Conservation (phyloP, 345 rosid genomes). For the Aquilaria yunnanensis region DNA sequence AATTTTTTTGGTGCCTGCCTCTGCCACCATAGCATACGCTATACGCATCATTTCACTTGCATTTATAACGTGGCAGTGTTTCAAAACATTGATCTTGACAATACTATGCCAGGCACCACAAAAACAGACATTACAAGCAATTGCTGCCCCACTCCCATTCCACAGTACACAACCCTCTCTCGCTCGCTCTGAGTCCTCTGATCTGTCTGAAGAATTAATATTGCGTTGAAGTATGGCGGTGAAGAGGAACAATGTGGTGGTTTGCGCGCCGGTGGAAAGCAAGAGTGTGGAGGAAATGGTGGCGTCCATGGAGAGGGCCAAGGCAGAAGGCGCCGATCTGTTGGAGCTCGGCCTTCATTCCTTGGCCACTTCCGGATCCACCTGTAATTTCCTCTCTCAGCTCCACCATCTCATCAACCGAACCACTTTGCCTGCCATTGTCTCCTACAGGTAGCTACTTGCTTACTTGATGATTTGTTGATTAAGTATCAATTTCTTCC, state of each 20-base stretch:
- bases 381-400: slow-evolving; percentile 4
- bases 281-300: slow-evolving; percentile 21
- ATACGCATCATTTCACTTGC: too few species aligned
- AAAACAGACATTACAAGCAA: too few species aligned
- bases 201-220: too few species aligned
- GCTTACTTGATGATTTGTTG: background rate
- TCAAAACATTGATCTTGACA: too few species aligned
- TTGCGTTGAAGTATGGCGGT: slow-evolving; percentile 6
- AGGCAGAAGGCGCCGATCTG: slow-evolving; percentile 32
- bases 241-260: slow-evolving; percentile 13
- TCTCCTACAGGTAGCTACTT: slow-evolving; percentile 28
- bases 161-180: background rate
- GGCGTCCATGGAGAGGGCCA: slow-evolving; percentile 25
- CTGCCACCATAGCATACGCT: too few species aligned
- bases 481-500: background rate
- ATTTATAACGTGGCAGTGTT: too few species aligned
- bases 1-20: too few species aligned
- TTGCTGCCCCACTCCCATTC: too few species aligned
- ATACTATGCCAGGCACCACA: too few species aligned
- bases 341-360: slow-evolving; percentile 31
- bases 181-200: background rate
- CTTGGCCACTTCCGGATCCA: slow-evolving; percentile 1
- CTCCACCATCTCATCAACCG: slow-evolving; percentile 12
- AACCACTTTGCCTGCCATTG: slow-evolving; percentile 27
- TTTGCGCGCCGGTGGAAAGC: slow-evolving; percentile 30